Evolutionary conservation across 169 alveolate genomes (phyloP).

Genomic region (Cryptosporidium xiaoi): DNA sequence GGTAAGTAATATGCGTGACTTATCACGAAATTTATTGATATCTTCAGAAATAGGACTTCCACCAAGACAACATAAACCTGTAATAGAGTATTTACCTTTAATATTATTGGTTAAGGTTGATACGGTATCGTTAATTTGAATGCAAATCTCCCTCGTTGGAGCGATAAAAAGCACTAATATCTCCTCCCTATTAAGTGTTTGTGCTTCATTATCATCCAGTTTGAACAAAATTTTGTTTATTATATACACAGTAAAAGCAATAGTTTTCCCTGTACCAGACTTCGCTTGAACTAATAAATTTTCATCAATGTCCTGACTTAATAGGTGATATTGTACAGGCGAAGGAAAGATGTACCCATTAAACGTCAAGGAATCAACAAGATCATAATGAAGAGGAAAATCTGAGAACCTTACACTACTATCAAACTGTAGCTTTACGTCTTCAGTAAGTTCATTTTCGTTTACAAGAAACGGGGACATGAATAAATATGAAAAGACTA

Average conservation of each 20-base stretch:
- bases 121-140: constrained; percentile 81
- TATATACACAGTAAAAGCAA: constrained; percentile 68
- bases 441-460: constrained; percentile 27
- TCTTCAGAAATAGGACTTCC: constrained; percentile 55
- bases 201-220: background rate
- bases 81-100: constrained; percentile 3
- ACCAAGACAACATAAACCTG: constrained; percentile 43
- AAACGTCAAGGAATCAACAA: background rate
- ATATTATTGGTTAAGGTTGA: constrained; percentile 2
- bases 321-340: constrained; percentile 61
- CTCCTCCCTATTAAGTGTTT: background rate
- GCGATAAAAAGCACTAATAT: constrained; percentile 74
- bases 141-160: constrained; percentile 90
- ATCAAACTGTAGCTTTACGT: constrained; percentile 8
- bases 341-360: constrained; percentile 60
- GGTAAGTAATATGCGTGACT: background rate
- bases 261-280: constrained; percentile 80
- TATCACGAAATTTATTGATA: constrained; percentile 2
- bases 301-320: constrained; percentile 30
- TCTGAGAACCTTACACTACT: constrained; percentile 35
- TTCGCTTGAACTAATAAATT: constrained; percentile 77
- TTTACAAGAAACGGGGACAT: background rate
- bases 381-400: constrained; percentile 32
- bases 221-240: constrained; percentile 40
- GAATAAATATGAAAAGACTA: background rate